Evolutionary conservation across 148 eudicot species (phyloP).

Genomic region (Suaeda aralocaspica): DNA sequence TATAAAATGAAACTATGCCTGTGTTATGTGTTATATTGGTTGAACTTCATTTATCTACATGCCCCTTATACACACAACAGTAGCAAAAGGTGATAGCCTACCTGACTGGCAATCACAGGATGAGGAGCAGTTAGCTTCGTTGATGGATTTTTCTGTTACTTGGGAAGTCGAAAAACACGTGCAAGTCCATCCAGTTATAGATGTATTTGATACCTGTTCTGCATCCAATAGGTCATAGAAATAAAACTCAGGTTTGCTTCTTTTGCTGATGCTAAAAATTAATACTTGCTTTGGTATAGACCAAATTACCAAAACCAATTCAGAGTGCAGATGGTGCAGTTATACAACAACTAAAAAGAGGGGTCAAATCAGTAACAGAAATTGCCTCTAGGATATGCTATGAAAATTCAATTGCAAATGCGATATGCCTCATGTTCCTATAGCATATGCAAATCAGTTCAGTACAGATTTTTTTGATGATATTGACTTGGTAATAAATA

Average conservation of each 20-base stretch:
- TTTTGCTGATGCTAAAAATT: background rate
- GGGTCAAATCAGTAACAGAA: background rate
- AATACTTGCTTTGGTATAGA: background rate
- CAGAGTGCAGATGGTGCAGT: background rate
- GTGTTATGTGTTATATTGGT: background rate
- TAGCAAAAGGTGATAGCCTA: slow-evolving; percentile 24
- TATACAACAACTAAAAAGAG: background rate
- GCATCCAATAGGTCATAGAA: slow-evolving; percentile 25
- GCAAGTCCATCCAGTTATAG: slow-evolving; percentile 60
- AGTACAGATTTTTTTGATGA: background rate
- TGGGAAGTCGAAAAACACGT: slow-evolving; percentile 46
- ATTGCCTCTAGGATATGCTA: background rate
- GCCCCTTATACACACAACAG: background rate
- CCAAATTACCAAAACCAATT: background rate
- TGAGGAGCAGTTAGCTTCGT: slow-evolving; percentile 50
- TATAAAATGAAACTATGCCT: no score
- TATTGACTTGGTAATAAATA: background rate
- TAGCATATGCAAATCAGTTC: background rate
- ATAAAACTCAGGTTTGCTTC: background rate
- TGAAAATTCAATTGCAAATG: background rate
- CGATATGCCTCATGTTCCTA: background rate
- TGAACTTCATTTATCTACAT: background rate
- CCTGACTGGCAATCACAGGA: slow-evolving; percentile 80
- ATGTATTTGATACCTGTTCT: slow-evolving; percentile 44
- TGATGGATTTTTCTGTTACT: slow-evolving; percentile 36